phyloP scores from a whole-genome alignment of 257 asterid species.

The Solanum dulcamara region DNA sequence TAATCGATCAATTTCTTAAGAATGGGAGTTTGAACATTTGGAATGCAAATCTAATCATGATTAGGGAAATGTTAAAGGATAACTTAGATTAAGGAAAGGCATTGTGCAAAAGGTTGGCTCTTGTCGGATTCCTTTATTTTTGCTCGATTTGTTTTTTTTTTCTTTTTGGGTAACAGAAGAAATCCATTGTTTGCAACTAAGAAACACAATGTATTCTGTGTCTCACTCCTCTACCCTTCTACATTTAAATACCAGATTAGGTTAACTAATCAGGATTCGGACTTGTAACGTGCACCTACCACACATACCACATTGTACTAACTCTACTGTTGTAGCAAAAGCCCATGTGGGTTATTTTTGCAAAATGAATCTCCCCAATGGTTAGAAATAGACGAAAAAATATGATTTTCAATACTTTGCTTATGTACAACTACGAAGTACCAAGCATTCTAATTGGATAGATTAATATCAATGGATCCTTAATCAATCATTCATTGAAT shows the following conservation, averaged over 20 bases:
- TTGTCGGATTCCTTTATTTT: too few species aligned
- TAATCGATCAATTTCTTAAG: not conserved
- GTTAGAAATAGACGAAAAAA: too few species aligned
- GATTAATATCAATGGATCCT: too few species aligned
- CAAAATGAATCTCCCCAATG: not conserved
- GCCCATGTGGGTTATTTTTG: not conserved
- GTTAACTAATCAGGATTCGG: not conserved
- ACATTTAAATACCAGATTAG: not conserved
- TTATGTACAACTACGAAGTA: too few species aligned
- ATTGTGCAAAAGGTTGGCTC: not conserved
- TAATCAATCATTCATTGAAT: too few species aligned
- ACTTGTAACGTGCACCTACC: not conserved
- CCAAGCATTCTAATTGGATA: too few species aligned
- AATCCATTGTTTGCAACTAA: not conserved
- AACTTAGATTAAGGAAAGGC: not conserved
- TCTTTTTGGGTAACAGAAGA: too few species aligned
- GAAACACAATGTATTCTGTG: not conserved
- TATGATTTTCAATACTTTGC: too few species aligned
- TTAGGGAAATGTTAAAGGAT: not conserved
- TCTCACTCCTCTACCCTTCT: not conserved
- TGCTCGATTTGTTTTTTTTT: too few species aligned
- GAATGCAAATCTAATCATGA: not conserved
- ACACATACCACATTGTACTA: not conserved
- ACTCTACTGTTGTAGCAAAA: not conserved
- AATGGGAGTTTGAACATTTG: not conserved